phyloP scores from a whole-genome alignment of 1,284 basidiomycete genomes.

The Ceratobasidium papillatum region DNA sequence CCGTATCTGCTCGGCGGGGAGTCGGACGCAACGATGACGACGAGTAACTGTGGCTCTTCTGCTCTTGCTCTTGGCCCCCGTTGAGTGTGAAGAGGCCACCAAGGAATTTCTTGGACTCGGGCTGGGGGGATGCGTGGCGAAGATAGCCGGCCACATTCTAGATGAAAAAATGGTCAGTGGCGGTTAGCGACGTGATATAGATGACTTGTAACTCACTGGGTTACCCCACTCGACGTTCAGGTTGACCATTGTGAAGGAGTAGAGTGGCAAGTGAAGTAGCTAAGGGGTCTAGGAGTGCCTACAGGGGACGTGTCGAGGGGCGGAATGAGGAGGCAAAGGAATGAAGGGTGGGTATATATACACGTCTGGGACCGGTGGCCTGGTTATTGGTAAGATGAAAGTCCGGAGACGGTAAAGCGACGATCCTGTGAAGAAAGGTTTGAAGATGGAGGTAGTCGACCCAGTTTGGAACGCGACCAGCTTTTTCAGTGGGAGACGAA shows the following conservation, averaged over 20 bases:
- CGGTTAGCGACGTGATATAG: not conserved
- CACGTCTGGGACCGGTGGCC: not conserved
- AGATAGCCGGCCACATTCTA: slow-evolving; percentile 7
- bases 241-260: slow-evolving; percentile 19
- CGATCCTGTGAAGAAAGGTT: slow-evolving; percentile 36
- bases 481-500: slow-evolving; percentile 13
- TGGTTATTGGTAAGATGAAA: slow-evolving; percentile 4
- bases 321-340: not conserved
- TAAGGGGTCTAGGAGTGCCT: not conserved
- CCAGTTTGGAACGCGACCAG: slow-evolving; percentile 9
- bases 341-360: slow-evolving; percentile 25
- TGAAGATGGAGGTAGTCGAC: not conserved
- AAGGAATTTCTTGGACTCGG: slow-evolving; percentile 31
- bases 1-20: slow-evolving; percentile 22
- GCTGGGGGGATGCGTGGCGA: not conserved
- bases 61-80: not conserved
- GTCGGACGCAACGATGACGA: slow-evolving; percentile 14
- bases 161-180: slow-evolving; percentile 16
- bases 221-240: slow-evolving; percentile 33
- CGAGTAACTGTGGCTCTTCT: not conserved
- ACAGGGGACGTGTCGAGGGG: slow-evolving; percentile 2
- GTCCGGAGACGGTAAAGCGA: slow-evolving; percentile 15
- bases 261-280: not conserved
- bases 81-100: slow-evolving; percentile 23
- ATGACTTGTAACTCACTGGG: not conserved